A percentile compares a stretch with the other conserved stretches of the same genome.
Conservation (phyloP, 2,329 filamentous ascomycete species). For the Aaosphaeria pasadenensis region DNA sequence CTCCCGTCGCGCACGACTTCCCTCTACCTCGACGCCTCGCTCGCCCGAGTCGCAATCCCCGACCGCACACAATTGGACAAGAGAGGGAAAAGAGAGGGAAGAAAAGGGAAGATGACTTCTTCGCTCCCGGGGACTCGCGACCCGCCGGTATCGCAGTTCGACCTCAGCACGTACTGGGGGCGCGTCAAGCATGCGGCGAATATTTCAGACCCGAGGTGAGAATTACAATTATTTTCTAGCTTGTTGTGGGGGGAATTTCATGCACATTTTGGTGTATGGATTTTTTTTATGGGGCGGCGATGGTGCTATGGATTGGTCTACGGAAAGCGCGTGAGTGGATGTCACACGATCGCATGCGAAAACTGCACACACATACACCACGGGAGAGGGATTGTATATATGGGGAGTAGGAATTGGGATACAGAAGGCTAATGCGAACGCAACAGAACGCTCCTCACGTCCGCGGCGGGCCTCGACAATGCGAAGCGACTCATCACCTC, state of each 20-base stretch:
- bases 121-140: conserved; percentile 69
- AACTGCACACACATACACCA: not conserved
- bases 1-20: too few relatives aligned
- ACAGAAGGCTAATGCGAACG: conserved; percentile 12
- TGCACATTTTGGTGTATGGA: too few relatives aligned
- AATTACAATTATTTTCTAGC: conserved; percentile 1
- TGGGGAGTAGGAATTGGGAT: not conserved
- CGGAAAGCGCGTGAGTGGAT: not conserved
- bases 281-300: too few relatives aligned
- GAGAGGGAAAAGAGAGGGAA: too few relatives aligned
- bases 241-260: not conserved
- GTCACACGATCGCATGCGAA: not conserved
- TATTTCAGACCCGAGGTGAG: conserved; percentile 94
- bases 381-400: too few relatives aligned
- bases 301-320: too few relatives aligned
- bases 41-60: too few relatives aligned
- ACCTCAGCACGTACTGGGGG: conserved; percentile 91
- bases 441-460: conserved; percentile 78
- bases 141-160: conserved; percentile 86
- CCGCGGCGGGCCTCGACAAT: conserved; percentile 72
- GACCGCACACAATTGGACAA: too few relatives aligned
- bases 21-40: too few relatives aligned
- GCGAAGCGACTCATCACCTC: conserved; percentile 77
- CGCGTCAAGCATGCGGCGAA: conserved; percentile 85
- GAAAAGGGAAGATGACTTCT: conserved; percentile 50